Evolutionary conservation across 1,284 basidiomycete species (phyloP).

Genomic region (Leccinum laetum): DNA sequence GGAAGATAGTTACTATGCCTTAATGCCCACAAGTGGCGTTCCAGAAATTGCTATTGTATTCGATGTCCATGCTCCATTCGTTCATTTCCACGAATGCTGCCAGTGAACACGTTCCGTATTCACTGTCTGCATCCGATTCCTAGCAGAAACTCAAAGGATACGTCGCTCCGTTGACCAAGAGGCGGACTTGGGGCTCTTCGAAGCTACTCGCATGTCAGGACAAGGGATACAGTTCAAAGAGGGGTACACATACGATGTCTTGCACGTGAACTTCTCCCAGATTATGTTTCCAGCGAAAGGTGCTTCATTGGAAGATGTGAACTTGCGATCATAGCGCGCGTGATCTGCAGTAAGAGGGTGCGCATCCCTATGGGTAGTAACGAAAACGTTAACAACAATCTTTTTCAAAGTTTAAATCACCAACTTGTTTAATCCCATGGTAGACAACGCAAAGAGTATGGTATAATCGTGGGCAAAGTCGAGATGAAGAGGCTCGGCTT

Average conservation of each 20-base stretch:
- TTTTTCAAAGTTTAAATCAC: neutral
- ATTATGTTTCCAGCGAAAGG: conserved; percentile 47
- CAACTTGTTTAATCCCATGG: conserved; percentile 43
- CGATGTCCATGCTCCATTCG: conserved; percentile 15
- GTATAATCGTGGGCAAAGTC: conserved; percentile 49
- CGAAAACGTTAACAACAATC: neutral
- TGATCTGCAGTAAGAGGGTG: conserved; percentile 32
- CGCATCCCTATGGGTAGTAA: conserved; percentile 29
- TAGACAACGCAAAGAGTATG: conserved; percentile 44
- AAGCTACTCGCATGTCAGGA: conserved; percentile 11
- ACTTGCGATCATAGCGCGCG: conserved; percentile 34
- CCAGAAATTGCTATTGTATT: neutral
- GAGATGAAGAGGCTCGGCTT: conserved; percentile 38
- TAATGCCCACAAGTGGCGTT: conserved; percentile 23
- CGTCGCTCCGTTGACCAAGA: conserved; percentile 44
- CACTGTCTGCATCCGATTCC: conserved; percentile 25
- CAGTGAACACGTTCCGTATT: conserved; percentile 43
- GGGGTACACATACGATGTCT: conserved; percentile 28
- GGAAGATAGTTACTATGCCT: neutral
- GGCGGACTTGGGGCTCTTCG: conserved; percentile 40
- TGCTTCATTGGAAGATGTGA: conserved; percentile 41
- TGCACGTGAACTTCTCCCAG: conserved; percentile 47
- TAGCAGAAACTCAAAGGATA: conserved; percentile 39
- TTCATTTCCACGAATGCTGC: conserved; percentile 38
- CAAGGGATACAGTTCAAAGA: neutral